Conservation (phyloP, 257 asterid genomes). For the Solanum ossicruentum region DNA sequence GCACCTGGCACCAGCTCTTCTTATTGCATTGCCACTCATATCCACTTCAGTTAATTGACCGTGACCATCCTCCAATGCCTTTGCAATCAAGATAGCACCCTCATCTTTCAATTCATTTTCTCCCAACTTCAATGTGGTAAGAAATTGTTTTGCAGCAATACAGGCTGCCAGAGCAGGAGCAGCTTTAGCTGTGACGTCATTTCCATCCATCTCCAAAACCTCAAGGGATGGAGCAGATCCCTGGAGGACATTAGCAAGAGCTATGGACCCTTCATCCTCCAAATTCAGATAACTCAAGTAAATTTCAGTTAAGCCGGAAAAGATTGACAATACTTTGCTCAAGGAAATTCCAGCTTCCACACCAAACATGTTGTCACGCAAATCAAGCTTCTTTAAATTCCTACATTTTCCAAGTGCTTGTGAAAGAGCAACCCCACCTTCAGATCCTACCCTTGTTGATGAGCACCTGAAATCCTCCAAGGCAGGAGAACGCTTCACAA, state of each 20-base stretch:
- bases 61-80: conserved; percentile 78
- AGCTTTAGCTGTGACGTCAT: conserved; percentile 70
- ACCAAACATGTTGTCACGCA: conserved; percentile 91
- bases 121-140: conserved; percentile 45
- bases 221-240: conserved; percentile 61
- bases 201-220: conserved; percentile 86
- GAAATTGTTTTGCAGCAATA: conserved; percentile 59
- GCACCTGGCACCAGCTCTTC: conserved; percentile 89
- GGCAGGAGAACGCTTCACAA: conserved; percentile 44
- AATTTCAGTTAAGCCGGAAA: conserved; percentile 50
- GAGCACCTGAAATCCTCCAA: conserved; percentile 82
- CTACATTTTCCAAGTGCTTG: conserved; percentile 51
- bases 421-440: conserved; percentile 71
- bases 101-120: conserved; percentile 91
- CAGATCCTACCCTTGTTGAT: conserved; percentile 72
- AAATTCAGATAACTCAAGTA: conserved; percentile 80
- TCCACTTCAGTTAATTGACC: conserved; percentile 68
- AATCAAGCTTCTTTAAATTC: conserved; percentile 61
- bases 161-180: conserved; percentile 72
- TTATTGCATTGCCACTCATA: conserved; percentile 52
- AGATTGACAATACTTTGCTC: conserved; percentile 36
- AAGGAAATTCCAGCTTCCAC: conserved; percentile 64
- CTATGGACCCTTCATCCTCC: conserved; percentile 71
- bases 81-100: conserved; percentile 79
- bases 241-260: conserved; percentile 57